Evolutionary conservation across 2,329 filamentous ascomycete species (phyloP), one percentile per base, ranked within the genome.

Genomic region (Diplodia sapinea): DNA sequence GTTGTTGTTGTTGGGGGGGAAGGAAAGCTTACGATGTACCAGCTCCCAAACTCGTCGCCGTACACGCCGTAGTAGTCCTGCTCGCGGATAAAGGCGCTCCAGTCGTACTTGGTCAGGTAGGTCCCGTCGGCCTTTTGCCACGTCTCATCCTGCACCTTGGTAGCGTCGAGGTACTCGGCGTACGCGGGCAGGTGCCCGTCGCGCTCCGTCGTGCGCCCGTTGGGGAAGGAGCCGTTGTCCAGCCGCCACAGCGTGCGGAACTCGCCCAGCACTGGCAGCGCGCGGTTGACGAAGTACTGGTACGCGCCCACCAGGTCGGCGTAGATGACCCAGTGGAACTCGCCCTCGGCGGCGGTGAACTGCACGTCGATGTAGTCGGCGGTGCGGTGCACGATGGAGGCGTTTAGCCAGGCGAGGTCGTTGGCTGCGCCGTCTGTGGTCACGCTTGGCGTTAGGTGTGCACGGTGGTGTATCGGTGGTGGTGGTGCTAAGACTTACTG

Each of bases 81-180:
- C 1, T 79, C 75, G 2, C 78, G 71, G 4, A 82, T 72, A 62
- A 79, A 80, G 3, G 74, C 75, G 15, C 78, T 79, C 73, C 82
- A 82, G 66, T 83, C 79, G 68, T 87, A 86, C 74, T 87, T 86
- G 2, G 82, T 85, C 68, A 86, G 78, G 67, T 83, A 86, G 0
- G 76, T 78, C 0, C 83, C 83, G 59, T 84, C 81, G 0, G 77
- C 77, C 33, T 76, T 79, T 63, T 81, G 77, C 82, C 83, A 86
- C 1, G 84, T 86, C 75, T 86, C 83, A 72, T 86, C 84, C 70
- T 85, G 83, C 4, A 86, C 81, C 54, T 85, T 85, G 13, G 81
- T 83, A 12, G 79, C 77, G 5, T 71, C 74, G 3, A 76, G 67
- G 67, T 84, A 84, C 50, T 83, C 79, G 2, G 74, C 72, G 7